Percentiles rank a stretch among this genome's conserved stretches.
Evolutionary conservation across 2,329 filamentous ascomycete species (phyloP).

Genomic region (Hypoxylon sp.): DNA sequence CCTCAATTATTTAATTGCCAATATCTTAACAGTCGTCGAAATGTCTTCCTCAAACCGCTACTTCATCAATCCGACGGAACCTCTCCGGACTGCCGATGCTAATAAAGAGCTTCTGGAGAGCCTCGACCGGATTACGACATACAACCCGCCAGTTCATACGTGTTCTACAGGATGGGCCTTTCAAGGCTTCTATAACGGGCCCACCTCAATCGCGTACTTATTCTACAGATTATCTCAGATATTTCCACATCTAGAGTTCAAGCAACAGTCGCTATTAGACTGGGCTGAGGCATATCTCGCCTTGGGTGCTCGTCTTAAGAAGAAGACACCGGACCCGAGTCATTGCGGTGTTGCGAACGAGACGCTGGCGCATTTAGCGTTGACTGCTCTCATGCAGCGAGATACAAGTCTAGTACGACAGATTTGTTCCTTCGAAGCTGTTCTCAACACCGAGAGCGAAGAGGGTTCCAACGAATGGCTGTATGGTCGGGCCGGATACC

Average conservation of each 20-base stretch:
- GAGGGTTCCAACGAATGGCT: conserved; percentile 73
- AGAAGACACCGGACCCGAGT: conserved; percentile 56
- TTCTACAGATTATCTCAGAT: conserved; percentile 64
- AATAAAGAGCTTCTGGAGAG: conserved; percentile 46
- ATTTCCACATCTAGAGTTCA: conserved; percentile 62
- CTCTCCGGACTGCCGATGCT: conserved; percentile 31
- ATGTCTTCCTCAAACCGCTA: conserved; percentile 42
- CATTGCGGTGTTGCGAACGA: conserved; percentile 67
- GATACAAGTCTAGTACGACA: conserved; percentile 57
- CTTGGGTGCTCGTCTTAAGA: conserved; percentile 55
- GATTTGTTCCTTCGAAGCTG: conserved; percentile 60
- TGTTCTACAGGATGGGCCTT: conserved; percentile 54
- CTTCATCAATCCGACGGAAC: conserved; percentile 40
- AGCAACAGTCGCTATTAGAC: conserved; percentile 58
- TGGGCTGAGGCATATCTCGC: conserved; percentile 66
- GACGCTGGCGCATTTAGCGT: conserved; percentile 62
- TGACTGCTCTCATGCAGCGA: conserved; percentile 61
- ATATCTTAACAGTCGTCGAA: not conserved
- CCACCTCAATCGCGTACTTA: conserved; percentile 69
- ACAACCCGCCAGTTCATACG: conserved; percentile 48
- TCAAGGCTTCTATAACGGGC: conserved; percentile 67
- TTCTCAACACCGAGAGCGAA: conserved; percentile 61
- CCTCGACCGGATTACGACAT: conserved; percentile 45
- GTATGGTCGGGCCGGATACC: conserved; percentile 76
- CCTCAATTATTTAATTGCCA: not conserved